phyloP scores from a whole-genome alignment of 2,329 filamentous ascomycete species.

The Pezicula carpinea region DNA sequence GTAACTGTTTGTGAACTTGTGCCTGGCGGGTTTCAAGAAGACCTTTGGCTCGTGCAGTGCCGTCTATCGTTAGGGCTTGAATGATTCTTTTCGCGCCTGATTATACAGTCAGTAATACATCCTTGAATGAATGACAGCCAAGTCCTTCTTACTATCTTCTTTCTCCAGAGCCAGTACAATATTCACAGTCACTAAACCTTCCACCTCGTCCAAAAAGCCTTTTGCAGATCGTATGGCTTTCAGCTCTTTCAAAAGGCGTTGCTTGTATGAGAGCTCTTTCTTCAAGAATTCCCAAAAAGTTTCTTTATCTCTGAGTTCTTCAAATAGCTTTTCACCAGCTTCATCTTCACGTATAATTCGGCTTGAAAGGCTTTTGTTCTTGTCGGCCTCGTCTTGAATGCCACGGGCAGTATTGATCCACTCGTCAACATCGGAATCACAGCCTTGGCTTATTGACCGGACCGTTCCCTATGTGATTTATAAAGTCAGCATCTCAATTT shows the following conservation, averaged over 20 bases:
- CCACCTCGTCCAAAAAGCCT: conserved; percentile 56
- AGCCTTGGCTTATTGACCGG: conserved; percentile 69
- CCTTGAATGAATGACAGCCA: too few relatives aligned
- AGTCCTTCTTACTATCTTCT: conserved; percentile 39
- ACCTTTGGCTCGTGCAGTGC: conserved; percentile 56
- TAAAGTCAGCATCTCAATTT: neutral
- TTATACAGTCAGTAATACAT: conserved; percentile 18
- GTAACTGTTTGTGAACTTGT: conserved; percentile 61
- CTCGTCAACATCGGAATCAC: conserved; percentile 72
- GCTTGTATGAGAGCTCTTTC: conserved; percentile 54
- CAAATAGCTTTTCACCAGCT: conserved; percentile 45
- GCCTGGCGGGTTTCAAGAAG: conserved; percentile 62
- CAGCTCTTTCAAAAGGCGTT: conserved; percentile 49
- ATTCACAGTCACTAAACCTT: conserved; percentile 48
- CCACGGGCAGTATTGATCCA: conserved; percentile 85
- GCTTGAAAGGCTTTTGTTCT: conserved; percentile 72
- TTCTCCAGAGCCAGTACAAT: conserved; percentile 55
- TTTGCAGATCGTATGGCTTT: conserved; percentile 52
- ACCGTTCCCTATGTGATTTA: conserved; percentile 48
- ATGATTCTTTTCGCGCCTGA: conserved; percentile 54
- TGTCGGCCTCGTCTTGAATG: conserved; percentile 79
- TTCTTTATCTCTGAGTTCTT: conserved; percentile 36
- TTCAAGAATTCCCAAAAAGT: conserved; percentile 53
- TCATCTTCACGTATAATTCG: conserved; percentile 78
- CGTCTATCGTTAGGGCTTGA: conserved; percentile 54